These are phyloP conservation scores for Fagopyrum homotropicum DNA, from an alignment of 148 eudicot species.

Conservation along the genomic window DNA sequence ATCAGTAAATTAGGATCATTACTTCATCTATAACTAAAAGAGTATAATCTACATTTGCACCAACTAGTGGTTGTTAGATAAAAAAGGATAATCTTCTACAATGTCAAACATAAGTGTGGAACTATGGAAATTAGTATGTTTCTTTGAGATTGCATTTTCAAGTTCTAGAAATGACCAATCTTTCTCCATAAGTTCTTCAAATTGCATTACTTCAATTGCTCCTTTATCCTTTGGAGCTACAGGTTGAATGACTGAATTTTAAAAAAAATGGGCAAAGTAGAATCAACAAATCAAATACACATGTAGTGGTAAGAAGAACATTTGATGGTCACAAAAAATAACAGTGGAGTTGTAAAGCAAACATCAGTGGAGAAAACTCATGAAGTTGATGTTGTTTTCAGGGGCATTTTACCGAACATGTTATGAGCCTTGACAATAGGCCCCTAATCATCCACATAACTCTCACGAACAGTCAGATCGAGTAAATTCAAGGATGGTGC, in stretches of 20 bases:
- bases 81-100: no score
- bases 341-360: no score
- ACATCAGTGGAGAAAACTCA: background rate
- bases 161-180: constrained; percentile 89
- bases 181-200: constrained; percentile 68
- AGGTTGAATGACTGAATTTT: constrained; percentile 14
- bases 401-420: constrained; percentile 7
- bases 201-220: constrained; percentile 43
- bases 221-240: constrained; percentile 42
- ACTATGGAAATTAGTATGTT: constrained; percentile 15
- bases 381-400: background rate
- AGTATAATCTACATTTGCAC: no score
- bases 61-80: no score
- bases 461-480: background rate
- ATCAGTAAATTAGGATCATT: no score
- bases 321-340: background rate
- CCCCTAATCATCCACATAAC: constrained; percentile 1
- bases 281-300: background rate
- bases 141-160: constrained; percentile 34
- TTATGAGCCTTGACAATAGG: background rate
- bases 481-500: background rate
- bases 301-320: background rate
- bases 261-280: constrained; percentile 5
- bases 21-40: no score
- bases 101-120: no score